Evolutionary conservation across 495 filamentous ascomycete genomes (phyloP), one percentile per base, ranked within the genome.

Genomic region (Lasiosphaeria ovina): DNA sequence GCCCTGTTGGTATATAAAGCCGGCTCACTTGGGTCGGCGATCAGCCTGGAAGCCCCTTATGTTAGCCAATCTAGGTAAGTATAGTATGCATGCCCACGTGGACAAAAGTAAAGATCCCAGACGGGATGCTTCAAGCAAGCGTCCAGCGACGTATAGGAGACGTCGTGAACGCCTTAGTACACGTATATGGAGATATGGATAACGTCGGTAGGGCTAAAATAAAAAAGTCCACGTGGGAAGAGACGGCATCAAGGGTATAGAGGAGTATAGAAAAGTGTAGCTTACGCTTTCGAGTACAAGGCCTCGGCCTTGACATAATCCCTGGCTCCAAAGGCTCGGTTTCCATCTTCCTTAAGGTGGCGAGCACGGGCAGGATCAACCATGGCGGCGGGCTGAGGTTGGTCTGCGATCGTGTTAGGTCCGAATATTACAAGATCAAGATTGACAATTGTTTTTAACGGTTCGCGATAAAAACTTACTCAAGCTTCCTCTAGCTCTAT

Each of bases 1-100:
- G 93, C 90, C 54, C 94, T 89, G 77, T 98, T 98, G 35, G 93
- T 95, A 79, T 86, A 92, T 51, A 89, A 78, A 4, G 83, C 70
- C 1, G 83, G 79, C 67, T 89, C 89, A 6, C 67, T 74, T 6
- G 81, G 75, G 70, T 92, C 85, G 55, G 79, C 77, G 58, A 83
- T 79, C 47, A 91, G 84, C 17, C 76, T 80, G 10, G 36, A 16
- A 44, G 35, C 7, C 6, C 12, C 44, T 11, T n/a, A 47, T 1
- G 44, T 47, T 47, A 47, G 44, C 44, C 38, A 42, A 7, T 24
- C 24, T 2, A 24, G 24, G 24, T 2, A 24, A 24, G 24, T 24
- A 24, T 24, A 24, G 24, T 24, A 24, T 24, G 24, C 24, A 24
- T 24, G 24, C 24, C 24, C 24, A 24, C 24, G 24, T 24, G 24